phyloP scores from a whole-genome alignment of 305 asterid genomes.

The Salvia sclarea region DNA sequence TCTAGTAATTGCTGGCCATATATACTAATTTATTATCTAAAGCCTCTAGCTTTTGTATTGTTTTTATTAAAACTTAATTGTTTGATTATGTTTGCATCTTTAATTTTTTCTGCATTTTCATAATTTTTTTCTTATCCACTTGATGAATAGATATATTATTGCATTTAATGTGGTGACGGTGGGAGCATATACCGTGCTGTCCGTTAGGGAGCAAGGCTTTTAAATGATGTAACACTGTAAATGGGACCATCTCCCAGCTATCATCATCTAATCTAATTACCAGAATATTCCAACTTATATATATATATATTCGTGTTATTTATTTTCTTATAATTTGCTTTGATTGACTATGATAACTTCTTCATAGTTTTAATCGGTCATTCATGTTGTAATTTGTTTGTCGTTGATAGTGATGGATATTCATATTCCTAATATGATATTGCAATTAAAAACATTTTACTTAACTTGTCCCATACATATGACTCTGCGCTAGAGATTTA shows the following conservation, averaged over 20 bases:
- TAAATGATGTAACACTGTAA: constrained; percentile 22
- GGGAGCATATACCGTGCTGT: constrained; percentile 30
- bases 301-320: no score
- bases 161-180: constrained; percentile 28
- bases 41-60: not conserved
- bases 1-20: constrained; percentile 14
- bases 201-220: constrained; percentile 31
- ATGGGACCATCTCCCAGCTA: constrained; percentile 29
- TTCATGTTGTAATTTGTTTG: not conserved
- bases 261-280: not conserved
- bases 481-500: no score
- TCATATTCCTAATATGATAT: not conserved
- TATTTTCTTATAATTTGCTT: no score
- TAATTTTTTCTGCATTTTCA: not conserved
- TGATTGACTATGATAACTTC: not conserved
- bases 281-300: no score
- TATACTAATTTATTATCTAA: not conserved
- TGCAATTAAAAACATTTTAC: not conserved
- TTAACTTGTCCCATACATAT: not conserved
- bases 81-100: not conserved
- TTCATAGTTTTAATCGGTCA: not conserved
- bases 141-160: not conserved
- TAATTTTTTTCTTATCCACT: not conserved
- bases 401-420: not conserved
- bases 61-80: no score